Base-by-base conservation (phyloP, 257 asterid species). In the Petunia secreta region DNA sequence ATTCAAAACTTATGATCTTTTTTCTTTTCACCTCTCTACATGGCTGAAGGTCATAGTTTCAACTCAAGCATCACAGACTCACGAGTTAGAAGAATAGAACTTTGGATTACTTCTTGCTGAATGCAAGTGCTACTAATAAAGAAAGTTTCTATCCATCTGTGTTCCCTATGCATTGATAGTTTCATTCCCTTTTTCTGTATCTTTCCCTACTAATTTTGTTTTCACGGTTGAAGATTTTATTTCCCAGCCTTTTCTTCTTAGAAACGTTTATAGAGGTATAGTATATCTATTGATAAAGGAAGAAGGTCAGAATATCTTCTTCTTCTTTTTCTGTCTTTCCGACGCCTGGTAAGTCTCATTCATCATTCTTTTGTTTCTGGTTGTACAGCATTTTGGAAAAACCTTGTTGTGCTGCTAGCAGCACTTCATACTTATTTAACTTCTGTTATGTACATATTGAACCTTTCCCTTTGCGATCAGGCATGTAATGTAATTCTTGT, bases 1-100 rank as follows among this genome's bases (percentile, higher is more conserved):
- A 46, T 46, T 73, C 50, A 44, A 15, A 73, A 73, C 16, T 73
- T 80, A n/a, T 58, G 80, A 55, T 16, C 44, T 59, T 39, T 62
- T 50, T 79, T 53, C 25, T 73, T 77, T 75, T 75, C 62, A 25
- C 62, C 2, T 54, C 62, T 57, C 36, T 80, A 48, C 86, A 48
- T 68, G 83, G 79, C 75, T 77, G 13, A 83, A 75, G 59, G 52
- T 77, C 83, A 87, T 80, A 57, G 80, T 75, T 77, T 1, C 77
- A 62, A 79, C 43, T 16, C 8, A 15, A 16, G 39, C 64, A 59
- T 59, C 62, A 57, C 62, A 5, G 34, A 14, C 1, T 15, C 34
- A 15, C 8, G 34, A 57, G 62, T 14, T 57, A 14, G 16, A 57
- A 57, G 1, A 57, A 57, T 57, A 15, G 8, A 57, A 57, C 62